Evolutionary conservation across 164 flowering plant species (phyloP).

Genomic region (Akebia trifoliata): DNA sequence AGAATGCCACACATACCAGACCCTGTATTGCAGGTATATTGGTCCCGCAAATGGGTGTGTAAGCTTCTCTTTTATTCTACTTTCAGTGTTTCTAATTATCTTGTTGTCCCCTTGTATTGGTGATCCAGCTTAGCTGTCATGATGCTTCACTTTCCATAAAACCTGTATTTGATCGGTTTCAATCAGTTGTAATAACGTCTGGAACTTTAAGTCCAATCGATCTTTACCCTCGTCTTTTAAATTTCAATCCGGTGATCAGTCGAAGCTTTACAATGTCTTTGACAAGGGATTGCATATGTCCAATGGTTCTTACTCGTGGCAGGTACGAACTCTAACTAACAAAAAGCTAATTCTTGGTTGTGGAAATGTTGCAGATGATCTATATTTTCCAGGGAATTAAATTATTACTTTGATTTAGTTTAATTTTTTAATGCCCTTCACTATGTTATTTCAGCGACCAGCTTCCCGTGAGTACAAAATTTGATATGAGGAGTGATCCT

Average conservation of each 20-base stretch:
- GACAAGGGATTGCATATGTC: constrained; percentile 98
- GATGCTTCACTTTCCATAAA: constrained; percentile 98
- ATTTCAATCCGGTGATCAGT: constrained; percentile 93
- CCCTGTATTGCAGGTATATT: constrained; percentile 86
- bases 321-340: constrained; percentile 43
- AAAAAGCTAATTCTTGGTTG: background rate
- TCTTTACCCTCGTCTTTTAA: constrained; percentile 93
- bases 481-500: constrained; percentile 96
- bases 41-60: background rate
- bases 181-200: constrained; percentile 94
- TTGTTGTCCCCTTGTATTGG: constrained; percentile 8
- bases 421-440: constrained; percentile 3
- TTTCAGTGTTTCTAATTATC: background rate
- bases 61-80: background rate
- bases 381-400: background rate
- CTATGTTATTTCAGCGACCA: constrained; percentile 71
- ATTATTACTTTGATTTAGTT: constrained; percentile 4
- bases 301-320: constrained; percentile 99
- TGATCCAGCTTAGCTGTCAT: constrained; percentile 86
- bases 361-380: background rate
- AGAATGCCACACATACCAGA: constrained; percentile 99
- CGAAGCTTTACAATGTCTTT: constrained; percentile 96
- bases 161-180: constrained; percentile 97
- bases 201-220: constrained; percentile 98
- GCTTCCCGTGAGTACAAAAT: constrained; percentile 98